Evolutionary conservation across 257 asterid species (phyloP).

Genomic region (Ilex asprella): DNA sequence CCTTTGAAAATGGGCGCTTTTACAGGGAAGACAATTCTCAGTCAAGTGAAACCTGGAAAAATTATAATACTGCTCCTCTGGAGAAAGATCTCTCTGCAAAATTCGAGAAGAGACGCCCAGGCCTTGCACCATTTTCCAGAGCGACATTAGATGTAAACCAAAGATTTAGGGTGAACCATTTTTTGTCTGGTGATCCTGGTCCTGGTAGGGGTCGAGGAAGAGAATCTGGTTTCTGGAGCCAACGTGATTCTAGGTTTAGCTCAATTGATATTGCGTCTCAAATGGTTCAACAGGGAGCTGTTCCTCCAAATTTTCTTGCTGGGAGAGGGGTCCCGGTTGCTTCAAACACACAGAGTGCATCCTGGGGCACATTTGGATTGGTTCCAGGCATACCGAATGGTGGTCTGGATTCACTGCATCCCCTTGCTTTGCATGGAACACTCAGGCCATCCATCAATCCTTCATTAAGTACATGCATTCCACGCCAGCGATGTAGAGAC

Average conservation of each 20-base stretch:
- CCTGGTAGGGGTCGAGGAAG: slow-evolving; percentile 71
- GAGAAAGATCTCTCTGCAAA: slow-evolving; percentile 12
- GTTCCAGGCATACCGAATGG: slow-evolving; percentile 77
- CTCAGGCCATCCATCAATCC: slow-evolving; percentile 58
- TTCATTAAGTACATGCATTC: slow-evolving; percentile 56
- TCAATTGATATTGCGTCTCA: slow-evolving; percentile 66
- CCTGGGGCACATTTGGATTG: slow-evolving; percentile 83
- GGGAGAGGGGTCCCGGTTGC: slow-evolving; percentile 70
- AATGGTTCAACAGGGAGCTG: slow-evolving; percentile 55
- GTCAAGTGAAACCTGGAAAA: slow-evolving; percentile 46
- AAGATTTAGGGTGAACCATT: slow-evolving; percentile 51
- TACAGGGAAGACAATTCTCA: slow-evolving; percentile 60
- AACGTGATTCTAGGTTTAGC: slow-evolving; percentile 65
- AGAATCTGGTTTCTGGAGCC: slow-evolving; percentile 61
- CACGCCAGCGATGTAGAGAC: slow-evolving; percentile 86
- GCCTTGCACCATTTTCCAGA: slow-evolving; percentile 49
- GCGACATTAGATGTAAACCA: slow-evolving; percentile 54
- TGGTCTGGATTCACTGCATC: slow-evolving; percentile 67
- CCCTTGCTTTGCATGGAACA: slow-evolving; percentile 70
- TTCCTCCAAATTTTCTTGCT: slow-evolving; percentile 55
- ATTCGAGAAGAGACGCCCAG: slow-evolving; percentile 55
- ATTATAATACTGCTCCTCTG: slow-evolving; percentile 16
- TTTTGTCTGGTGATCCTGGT: slow-evolving; percentile 46
- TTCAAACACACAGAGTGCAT: slow-evolving; percentile 41
- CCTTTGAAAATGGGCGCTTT: slow-evolving; percentile 67